Evolutionary conservation across 495 filamentous ascomycete genomes (phyloP), one percentile per base, ranked within the genome.

Genomic region (Amorphotheca resinae): DNA sequence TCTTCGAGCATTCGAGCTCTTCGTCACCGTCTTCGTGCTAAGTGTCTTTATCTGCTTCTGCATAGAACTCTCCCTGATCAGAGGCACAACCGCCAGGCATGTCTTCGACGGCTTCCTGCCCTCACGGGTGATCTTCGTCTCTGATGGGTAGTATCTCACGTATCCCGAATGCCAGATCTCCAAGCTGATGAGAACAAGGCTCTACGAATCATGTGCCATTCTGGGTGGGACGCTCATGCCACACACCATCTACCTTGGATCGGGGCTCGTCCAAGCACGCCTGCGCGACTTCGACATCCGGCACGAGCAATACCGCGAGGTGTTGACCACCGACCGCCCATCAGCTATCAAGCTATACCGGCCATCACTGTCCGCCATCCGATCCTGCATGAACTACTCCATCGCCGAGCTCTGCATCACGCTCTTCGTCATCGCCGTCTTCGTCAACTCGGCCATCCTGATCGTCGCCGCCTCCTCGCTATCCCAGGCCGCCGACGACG

Each of bases 161-260:
- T 12, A 17, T 17, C 7, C 33, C 38, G 8, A 14, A 20, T 30
- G 9, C n/a, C n/a, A n/a, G n/a, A 33, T 33, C 34, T 34, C 6
- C 14, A 25, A 6, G 12, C 21, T 44, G 15, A 6, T 23, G 33
- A 15, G n/a, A 28, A 22, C 49, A 45, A 82, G 82, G n/a, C 60
- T 94, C 7, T 93, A 87, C 62, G 80, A 89, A 59, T 80, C 83
- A 42, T 93, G 87, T 54, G 87, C 84, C 44, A 93, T 94, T 49
- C 70, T 94, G 11, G 87, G 87, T 20, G 87, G 84, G 7, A 94
- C 86, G 1, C 83, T 94, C 16, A 94, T 94, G 87, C 87, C 87
- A 1, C 87, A 94, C 59, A 84, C 77, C 28, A 67, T 94, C 20
- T 93, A 84, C 51, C 71, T 94, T 5, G 87, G 87, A 15, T 86